These are phyloP conservation scores for Neurospora sp. DNA, from an alignment of 2,329 filamentous ascomycete genomes.

Conservation along the genomic window DNA sequence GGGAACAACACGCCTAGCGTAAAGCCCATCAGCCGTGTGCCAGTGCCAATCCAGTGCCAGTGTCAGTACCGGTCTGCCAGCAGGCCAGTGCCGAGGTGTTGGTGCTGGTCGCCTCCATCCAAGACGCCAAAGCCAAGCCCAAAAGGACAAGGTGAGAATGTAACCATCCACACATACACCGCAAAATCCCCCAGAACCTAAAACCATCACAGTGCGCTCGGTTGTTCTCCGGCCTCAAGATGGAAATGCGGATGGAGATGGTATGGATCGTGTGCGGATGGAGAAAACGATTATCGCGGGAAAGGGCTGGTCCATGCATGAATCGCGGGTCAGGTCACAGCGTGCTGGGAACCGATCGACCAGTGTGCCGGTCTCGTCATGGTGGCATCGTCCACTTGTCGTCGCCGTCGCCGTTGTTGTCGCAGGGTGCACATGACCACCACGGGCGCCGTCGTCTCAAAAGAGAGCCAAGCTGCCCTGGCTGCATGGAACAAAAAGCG, in stretches of 20 bases:
- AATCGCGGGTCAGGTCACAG: background rate
- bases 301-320: background rate
- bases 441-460: background rate
- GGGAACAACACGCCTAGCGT: background rate
- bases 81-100: background rate
- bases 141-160: background rate
- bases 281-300: slow-evolving; percentile 1
- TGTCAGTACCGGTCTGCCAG: background rate
- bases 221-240: background rate
- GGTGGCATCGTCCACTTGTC: background rate
- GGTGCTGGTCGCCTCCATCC: background rate
- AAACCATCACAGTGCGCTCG: background rate
- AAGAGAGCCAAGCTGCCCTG: background rate
- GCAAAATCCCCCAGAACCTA: background rate
- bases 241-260: background rate
- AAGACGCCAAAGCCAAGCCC: background rate
- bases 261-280: slow-evolving; percentile 1
- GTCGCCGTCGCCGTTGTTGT: background rate
- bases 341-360: slow-evolving; percentile 3
- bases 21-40: background rate
- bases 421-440: background rate
- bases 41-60: background rate
- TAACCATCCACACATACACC: background rate
- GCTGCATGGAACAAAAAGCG: background rate
- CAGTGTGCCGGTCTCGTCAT: background rate